Conservation (phyloP, 2,329 filamentous ascomycete species). For the Aspergillus novofumigatus region DNA sequence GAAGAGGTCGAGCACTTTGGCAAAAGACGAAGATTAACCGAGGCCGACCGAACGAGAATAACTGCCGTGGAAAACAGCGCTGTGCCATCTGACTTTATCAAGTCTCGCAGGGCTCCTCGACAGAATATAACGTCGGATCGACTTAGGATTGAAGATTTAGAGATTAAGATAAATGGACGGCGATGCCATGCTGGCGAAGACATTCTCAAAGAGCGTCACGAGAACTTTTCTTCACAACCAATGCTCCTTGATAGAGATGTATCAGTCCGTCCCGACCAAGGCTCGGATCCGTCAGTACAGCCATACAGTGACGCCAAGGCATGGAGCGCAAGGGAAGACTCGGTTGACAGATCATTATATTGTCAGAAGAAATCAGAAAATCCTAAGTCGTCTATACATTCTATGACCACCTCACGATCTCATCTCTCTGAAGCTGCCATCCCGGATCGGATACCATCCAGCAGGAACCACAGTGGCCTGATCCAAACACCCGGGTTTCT, state of each 20-base stretch:
- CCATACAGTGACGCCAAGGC: not conserved
- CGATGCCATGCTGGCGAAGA: constrained; percentile 3
- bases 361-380: not conserved
- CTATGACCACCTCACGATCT: not conserved
- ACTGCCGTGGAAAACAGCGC: constrained; percentile 3
- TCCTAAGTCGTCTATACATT: not conserved
- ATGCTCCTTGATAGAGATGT: constrained; percentile 32
- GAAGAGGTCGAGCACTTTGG: constrained; percentile 31
- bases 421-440: not conserved
- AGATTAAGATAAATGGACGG: constrained; percentile 21
- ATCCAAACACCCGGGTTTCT: not conserved
- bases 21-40: constrained; percentile 32
- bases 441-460: not conserved
- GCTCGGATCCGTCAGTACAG: not conserved
- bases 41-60: constrained; percentile 25
- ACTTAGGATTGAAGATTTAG: constrained; percentile 12
- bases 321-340: not conserved
- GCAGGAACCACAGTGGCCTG: not conserved
- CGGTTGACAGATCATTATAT: not conserved
- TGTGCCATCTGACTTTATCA: not conserved
- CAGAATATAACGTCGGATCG: constrained; percentile 2
- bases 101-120: constrained; percentile 1
- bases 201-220: not conserved
- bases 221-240: constrained; percentile 26
- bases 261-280: not conserved